phyloP scores from a whole-genome alignment of 495 filamentous ascomycete genomes.

The Podospora comata region DNA sequence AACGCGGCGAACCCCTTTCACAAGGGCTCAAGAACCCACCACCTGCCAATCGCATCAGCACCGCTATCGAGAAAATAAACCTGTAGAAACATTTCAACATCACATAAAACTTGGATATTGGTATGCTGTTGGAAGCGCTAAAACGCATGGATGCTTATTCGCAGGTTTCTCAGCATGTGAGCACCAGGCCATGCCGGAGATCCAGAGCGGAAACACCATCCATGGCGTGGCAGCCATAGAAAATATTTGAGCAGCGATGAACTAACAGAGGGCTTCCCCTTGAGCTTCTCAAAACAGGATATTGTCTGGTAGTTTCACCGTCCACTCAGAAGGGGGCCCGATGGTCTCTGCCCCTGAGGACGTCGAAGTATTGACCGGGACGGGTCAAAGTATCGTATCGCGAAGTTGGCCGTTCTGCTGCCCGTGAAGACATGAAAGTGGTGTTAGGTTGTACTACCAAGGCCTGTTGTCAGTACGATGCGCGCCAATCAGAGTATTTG shows the following conservation, averaged over 20 bases:
- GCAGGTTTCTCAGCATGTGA: neutral
- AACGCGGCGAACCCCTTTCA: neutral
- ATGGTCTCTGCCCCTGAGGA: neutral
- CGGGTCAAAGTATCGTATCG: neutral
- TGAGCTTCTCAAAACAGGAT: neutral
- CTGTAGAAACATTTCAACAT: neutral
- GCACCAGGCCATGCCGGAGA: neutral
- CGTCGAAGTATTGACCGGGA: neutral
- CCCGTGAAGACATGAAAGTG: neutral
- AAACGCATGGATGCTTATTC: neutral
- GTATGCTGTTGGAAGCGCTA: neutral
- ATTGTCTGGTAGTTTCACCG: neutral
- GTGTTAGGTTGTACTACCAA: neutral
- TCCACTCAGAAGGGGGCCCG: neutral
- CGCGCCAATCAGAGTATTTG: neutral
- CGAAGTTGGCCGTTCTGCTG: neutral
- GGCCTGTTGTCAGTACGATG: neutral
- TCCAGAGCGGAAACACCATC: neutral
- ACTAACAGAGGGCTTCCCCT: neutral
- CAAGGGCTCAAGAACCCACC: neutral
- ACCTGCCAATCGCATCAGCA: constrained; percentile 1
- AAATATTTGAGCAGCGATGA: neutral
- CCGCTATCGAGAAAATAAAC: neutral
- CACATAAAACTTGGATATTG: neutral
- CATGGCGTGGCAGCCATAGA: neutral